Evolutionary conservation across 805 yeast genomes (phyloP).

Genomic region (Ogataea kodamae): DNA sequence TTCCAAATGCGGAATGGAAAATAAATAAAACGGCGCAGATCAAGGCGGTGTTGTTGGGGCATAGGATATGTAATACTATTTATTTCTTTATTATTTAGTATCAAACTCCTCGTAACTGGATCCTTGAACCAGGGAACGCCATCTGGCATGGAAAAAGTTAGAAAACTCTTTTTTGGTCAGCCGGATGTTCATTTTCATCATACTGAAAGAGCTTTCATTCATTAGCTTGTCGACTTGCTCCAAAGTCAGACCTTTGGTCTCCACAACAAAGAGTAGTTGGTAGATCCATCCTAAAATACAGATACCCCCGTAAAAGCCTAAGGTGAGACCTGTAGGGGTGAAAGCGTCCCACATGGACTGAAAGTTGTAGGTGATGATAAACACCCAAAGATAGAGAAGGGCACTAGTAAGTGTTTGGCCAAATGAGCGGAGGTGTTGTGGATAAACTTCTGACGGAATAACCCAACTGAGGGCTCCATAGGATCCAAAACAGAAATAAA

Average conservation of each 20-base stretch:
- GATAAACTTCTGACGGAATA: slow-evolving; percentile 61
- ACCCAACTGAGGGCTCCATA: slow-evolving; percentile 70
- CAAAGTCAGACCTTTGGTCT: slow-evolving; percentile 66
- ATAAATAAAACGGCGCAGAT: too few species aligned
- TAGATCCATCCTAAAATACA: slow-evolving; percentile 54
- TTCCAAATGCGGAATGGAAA: slow-evolving; percentile 1
- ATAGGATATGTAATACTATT: too few species aligned
- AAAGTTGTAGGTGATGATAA: slow-evolving; percentile 63
- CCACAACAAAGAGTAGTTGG: slow-evolving; percentile 60
- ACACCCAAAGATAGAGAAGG: slow-evolving; percentile 56
- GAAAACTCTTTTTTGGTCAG: slow-evolving; percentile 19
- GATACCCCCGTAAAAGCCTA: slow-evolving; percentile 68
- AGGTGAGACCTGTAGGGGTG: slow-evolving; percentile 58
- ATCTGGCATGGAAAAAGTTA: slow-evolving; percentile 20
- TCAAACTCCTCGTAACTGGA: slow-evolving; percentile 1
- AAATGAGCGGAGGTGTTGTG: slow-evolving; percentile 53
- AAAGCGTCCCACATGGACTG: slow-evolving; percentile 51
- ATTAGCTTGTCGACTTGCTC: slow-evolving; percentile 69
- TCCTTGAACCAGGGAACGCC: slow-evolving; percentile 1
- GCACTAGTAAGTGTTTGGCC: slow-evolving; percentile 66
- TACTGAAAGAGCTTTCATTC: slow-evolving; percentile 40
- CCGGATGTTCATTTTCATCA: slow-evolving; percentile 35
- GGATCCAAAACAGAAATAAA: slow-evolving; percentile 63
- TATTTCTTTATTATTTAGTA: too few species aligned
- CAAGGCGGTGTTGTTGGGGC: too few species aligned